Evolutionary conservation across 208 protist species (phyloP), one percentile per base, ranked within the genome.

Genomic region (Trypanosoma avium): DNA sequence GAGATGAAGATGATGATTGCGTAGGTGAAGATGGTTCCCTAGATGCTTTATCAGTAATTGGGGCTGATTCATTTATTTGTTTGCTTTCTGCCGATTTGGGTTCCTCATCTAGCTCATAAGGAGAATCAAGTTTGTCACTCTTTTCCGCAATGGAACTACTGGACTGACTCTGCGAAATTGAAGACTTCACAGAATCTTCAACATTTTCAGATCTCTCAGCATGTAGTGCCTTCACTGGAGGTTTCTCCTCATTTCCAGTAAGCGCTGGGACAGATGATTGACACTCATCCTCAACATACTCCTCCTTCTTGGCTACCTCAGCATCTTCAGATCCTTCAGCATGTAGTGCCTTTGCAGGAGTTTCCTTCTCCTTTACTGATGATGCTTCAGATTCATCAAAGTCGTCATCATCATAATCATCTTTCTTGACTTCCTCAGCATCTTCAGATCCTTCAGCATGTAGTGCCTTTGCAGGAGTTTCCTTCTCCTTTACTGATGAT

Each of bases 61-160:
- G n/a, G n/a, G n/a, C n/a, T n/a, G n/a, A n/a, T n/a, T n/a, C n/a
- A n/a, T n/a, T n/a, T n/a, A n/a, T n/a, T n/a, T n/a, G n/a, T n/a
- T n/a, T n/a, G n/a, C n/a, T 43, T 49, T 42, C 48, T 30, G 52
- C 7, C 22, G 40, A 40, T 32, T 59, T 63, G 30, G 68, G 69
- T 67, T 77, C 67, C 46, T 83, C 70, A 22, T 60, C 66, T 45
- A 77, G 70, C 22, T 52, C 58, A 46, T 72, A 68, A 29, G 76
- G 38, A 46, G 10, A 32, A 17, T 50, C 1, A 24, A 36, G 29
- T 38, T 52, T 15, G 15, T 46, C 22, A 46, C 15, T 27, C 32
- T 58, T 60, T 36, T 24, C 1, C 0, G 32, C 40, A 19, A 47
- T 21, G 30, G 15, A 42, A 58, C 36, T 66, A 48, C 47, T n/a